Conservation (phyloP, 345 rosid species). For the Salix purpurea region DNA sequence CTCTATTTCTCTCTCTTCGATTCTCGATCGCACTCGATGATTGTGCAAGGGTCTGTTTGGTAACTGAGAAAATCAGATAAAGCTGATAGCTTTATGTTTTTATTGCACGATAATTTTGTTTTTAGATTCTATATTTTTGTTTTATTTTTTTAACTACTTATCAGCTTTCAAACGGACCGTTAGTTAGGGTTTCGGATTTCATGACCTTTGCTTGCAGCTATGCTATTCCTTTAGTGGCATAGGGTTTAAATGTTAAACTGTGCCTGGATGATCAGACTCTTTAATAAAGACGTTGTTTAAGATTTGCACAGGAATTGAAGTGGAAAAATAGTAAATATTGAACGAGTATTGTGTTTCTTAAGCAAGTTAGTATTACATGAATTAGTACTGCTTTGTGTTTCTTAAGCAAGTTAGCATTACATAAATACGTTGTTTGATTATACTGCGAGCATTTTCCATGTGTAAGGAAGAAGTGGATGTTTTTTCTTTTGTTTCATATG, state of each 20-base stretch:
- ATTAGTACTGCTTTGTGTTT: neutral
- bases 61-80: neutral
- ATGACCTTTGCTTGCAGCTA: neutral
- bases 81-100: neutral
- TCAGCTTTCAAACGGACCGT: neutral
- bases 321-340: neutral
- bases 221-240: neutral
- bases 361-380: neutral
- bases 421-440: neutral
- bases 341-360: neutral
- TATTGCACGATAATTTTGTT: neutral
- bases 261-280: neutral
- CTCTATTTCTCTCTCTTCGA: neutral
- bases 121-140: neutral
- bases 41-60: neutral
- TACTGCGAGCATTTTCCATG: neutral
- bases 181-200: slow-evolving; percentile 13
- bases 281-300: neutral
- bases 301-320: neutral
- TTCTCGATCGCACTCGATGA: neutral
- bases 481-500: neutral
- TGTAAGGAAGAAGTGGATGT: neutral
- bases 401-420: too few relatives aligned
- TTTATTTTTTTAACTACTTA: neutral
- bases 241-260: neutral